Evolutionary conservation across 805 yeast genomes (phyloP), one percentile per base, ranked within the genome.

Genomic region (Komagataella pastoris): DNA sequence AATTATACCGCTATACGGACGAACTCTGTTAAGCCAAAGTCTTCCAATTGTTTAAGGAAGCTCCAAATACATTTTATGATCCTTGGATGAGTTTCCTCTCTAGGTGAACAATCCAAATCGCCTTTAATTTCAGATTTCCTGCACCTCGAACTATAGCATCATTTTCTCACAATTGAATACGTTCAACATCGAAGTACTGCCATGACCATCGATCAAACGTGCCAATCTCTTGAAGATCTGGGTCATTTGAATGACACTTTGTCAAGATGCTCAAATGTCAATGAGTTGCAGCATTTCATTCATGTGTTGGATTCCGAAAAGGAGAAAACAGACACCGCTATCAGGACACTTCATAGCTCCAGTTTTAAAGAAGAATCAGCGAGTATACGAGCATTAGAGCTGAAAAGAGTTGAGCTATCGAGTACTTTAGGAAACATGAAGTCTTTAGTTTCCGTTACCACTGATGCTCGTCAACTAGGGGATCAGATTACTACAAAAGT

Each of bases 401-500:
- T 83, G 50, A 67, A 74, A 17, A 66, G 88, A 53, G 80, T 86
- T 3, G 81, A 79, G 58, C 67, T 85, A n/a, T 75, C 88, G 0
- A 70, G 80, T 0, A 74, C 87, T 1, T 68, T 83, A 52, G 65
- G 74, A 21, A 71, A 72, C 46, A 83, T 90, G 10, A 76, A 79
- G 49, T 71, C 76, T 2, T 66, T 86, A 53, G 72, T 77, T 30
- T 66, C 71, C 36, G 70, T 79, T 23, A 72, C 87, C 50, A 67
- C 80, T 5, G 69, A 74, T 46, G 84, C 95, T 0, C 80, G 85
- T 49, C 75, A 75, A 48, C 68, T 82, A 52, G 90, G 96, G 6
- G 69, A 74, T 44, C 70, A 76, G 14, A 77, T 90, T 50, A 84
- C 95, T 1, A 76, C 76, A 46, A 78, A 81, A 55, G 87, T 90